Conservation (phyloP, 1,284 basidiomycete species). For the Ustilago esculenta region DNA sequence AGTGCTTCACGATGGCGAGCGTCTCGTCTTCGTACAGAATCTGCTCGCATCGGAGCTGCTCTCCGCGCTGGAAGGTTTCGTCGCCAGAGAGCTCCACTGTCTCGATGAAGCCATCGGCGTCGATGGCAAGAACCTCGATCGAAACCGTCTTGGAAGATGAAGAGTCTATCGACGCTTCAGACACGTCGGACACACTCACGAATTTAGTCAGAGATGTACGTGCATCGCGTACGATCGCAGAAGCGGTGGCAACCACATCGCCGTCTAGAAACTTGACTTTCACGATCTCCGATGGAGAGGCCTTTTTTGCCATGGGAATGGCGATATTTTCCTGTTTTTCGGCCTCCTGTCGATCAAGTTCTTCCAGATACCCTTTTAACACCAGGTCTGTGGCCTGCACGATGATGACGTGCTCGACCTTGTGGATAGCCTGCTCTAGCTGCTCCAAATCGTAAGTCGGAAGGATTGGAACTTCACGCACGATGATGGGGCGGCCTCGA, state of each 20-base stretch:
- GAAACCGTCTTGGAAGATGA: constrained; percentile 23
- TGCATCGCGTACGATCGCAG: constrained; percentile 13
- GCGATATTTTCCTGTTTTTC: constrained; percentile 8
- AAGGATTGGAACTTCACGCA: constrained; percentile 79
- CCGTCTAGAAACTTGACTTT: background rate
- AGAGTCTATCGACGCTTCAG: background rate
- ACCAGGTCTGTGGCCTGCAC: constrained; percentile 72
- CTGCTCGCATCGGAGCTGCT: constrained; percentile 41
- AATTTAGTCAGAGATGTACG: constrained; percentile 6
- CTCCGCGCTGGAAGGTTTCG: constrained; percentile 39
- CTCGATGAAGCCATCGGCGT: constrained; percentile 41
- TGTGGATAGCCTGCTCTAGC: constrained; percentile 83
- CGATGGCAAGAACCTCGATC: constrained; percentile 36
- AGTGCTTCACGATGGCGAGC: constrained; percentile 36
- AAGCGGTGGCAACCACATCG: constrained; percentile 14
- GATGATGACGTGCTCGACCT: constrained; percentile 87
- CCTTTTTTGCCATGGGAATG: background rate
- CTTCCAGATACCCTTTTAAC: constrained; percentile 36
- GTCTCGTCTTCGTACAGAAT: constrained; percentile 52
- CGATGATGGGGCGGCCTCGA: constrained; percentile 84
- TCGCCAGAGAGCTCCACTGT: constrained; percentile 32
- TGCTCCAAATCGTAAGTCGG: constrained; percentile 77
- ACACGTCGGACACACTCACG: background rate
- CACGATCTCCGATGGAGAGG: constrained; percentile 13
- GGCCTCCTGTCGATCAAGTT: constrained; percentile 26